phyloP scores from a whole-genome alignment of 371 early-diverging fungal genomes.

The Mortierella sp. region DNA sequence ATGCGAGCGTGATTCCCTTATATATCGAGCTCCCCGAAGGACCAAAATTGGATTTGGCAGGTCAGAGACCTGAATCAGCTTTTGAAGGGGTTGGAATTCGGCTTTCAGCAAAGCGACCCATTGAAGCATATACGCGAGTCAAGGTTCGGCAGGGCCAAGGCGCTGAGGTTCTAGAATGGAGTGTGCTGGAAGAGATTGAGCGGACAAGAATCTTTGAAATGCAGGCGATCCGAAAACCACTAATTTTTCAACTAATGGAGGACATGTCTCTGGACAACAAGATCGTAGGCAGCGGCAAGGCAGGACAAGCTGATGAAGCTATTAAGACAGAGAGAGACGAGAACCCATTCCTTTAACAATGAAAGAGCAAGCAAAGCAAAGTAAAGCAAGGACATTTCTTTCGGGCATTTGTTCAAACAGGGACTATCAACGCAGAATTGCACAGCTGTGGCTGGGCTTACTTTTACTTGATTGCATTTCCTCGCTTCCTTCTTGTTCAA shows the following conservation, averaged over 20 bases:
- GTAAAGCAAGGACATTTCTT: no score
- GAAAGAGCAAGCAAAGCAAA: no score
- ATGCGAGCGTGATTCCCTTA: constrained; percentile 30
- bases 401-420: no score
- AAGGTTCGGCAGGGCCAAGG: constrained; percentile 33
- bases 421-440: no score
- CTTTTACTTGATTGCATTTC: no score
- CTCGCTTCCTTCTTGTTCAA: no score
- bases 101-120: constrained; percentile 24
- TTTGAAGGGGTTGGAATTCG: constrained; percentile 14
- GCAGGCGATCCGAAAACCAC: constrained; percentile 40
- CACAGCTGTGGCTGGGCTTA: no score
- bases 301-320: background rate
- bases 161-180: constrained; percentile 24
- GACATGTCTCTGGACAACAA: constrained; percentile 11
- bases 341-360: constrained; percentile 25
- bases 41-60: background rate
- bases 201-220: constrained; percentile 41
- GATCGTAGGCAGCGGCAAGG: background rate
- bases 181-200: constrained; percentile 34
- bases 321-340: background rate
- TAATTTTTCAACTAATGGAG: constrained; percentile 21
- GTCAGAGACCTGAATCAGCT: constrained; percentile 15
- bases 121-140: constrained; percentile 30
- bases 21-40: constrained; percentile 24